Evolutionary conservation across 306 rosid genomes (phyloP), one percentile per base, ranked within the genome.

Genomic region (Quercus bicolor): DNA sequence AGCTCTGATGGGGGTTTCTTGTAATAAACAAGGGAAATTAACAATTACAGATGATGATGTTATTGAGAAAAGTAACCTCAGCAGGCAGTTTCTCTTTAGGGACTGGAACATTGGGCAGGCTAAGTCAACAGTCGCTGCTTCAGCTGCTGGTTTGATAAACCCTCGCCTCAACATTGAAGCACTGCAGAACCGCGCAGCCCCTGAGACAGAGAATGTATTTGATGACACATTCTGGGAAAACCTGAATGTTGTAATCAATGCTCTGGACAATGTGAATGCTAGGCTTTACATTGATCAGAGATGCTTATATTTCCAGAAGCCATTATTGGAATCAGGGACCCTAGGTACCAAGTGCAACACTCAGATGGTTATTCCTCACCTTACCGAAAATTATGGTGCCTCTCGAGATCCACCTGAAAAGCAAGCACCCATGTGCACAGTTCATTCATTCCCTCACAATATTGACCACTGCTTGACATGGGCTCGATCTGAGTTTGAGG

Each of bases 391-490:
- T 80, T 95, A 95, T 80, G 99, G 99, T 33, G 99, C 99, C 33
- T 95, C 99, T 55, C 91, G 99, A 82, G 99, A 95, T 80, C 99
- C 97, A 40, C 99, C 99, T 60, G 98, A 95, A 89, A 95, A 91
- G 83, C 97, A 95, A 85, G 99, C 99, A 2, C 99, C 99, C 11
- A 95, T 95, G 99, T 95, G 99, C 89, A 95, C 98, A n/a, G 91
- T 95, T 57, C 99, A 95, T 87, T 95, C 99, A 14, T 95, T 95
- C 80, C 99, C 99, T 0, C 98, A 95, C 89, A 95, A 93, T 80
- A 95, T 95, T 76, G 98, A 95, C 56, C 99, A 95, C 78, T 95
- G 99, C 88, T 85, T 95, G 91, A 95, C 99, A 53, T 95, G 99
- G 99, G 99, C 98, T 71, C 92, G 99, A 80, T 95, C 99, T 20